A percentile compares a stretch with the other conserved stretches of the same genome.
These are phyloP conservation scores for Rhododendron mucronatum DNA, from an alignment of 148 eudicot species.

Conservation along the genomic window DNA sequence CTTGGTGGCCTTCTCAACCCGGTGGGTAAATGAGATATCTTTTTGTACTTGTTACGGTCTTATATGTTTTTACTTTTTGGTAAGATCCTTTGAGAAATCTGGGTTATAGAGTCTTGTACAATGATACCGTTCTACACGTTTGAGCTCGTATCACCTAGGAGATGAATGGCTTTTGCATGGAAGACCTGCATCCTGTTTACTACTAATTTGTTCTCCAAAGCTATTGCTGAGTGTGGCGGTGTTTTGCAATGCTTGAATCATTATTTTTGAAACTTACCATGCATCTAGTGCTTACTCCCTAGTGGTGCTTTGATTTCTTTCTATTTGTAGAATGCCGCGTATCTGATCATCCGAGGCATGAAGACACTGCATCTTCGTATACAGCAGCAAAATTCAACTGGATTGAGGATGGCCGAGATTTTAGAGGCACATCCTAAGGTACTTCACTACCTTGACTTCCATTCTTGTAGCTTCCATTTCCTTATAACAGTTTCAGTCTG, in stretches of 20 bases:
- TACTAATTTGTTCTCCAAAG: background rate
- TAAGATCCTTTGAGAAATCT: background rate
- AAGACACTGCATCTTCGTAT: conserved; percentile 88
- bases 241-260: background rate
- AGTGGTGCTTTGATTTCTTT: background rate
- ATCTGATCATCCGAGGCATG: conserved; percentile 80
- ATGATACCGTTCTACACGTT: background rate
- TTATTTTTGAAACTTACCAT: background rate
- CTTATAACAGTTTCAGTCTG: background rate
- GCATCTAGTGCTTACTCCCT: background rate
- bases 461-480: background rate
- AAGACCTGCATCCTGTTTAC: background rate
- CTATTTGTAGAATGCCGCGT: conserved; percentile 80
- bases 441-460: background rate
- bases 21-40: conserved; percentile 35
- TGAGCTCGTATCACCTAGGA: background rate
- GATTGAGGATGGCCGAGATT: conserved; percentile 80
- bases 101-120: background rate
- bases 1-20: conserved; percentile 84
- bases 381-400: conserved; percentile 83
- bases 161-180: background rate
- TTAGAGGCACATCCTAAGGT: conserved; percentile 98
- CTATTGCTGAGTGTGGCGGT: background rate
- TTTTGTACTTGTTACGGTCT: background rate
- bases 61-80: background rate